Percentiles rank a stretch among this genome's conserved stretches.
Evolutionary conservation across 176 grass and related monocot genomes (phyloP).

Genomic region (Rhipidocladum racemiflorum): DNA sequence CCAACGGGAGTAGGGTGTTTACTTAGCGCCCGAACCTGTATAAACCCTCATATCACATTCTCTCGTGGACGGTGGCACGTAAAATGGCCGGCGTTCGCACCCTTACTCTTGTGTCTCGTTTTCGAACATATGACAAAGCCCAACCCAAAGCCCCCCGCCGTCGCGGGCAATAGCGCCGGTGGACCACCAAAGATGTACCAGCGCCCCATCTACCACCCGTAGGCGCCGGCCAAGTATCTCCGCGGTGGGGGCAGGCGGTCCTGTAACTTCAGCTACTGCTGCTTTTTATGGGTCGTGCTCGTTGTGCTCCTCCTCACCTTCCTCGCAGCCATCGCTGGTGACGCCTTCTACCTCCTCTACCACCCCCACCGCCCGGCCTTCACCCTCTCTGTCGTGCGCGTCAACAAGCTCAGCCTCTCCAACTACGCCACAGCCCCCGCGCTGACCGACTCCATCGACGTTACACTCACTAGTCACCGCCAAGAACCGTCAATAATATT

Average conservation of each 20-base stretch:
- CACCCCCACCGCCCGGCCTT: constrained; percentile 82
- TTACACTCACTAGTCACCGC: constrained; percentile 76
- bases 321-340: constrained; percentile 61
- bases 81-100: too few relatives aligned
- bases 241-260: constrained; percentile 50
- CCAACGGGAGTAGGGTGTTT: too few relatives aligned
- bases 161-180: constrained; percentile 15
- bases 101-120: too few relatives aligned
- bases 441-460: constrained; percentile 59
- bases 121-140: too few relatives aligned
- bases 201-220: constrained; percentile 73
- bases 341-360: constrained; percentile 85
- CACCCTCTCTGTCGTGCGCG: constrained; percentile 51
- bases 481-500: too few relatives aligned
- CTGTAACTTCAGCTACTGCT: constrained; percentile 60
- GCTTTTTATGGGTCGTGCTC: constrained; percentile 61
- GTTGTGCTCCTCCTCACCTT: constrained; percentile 64
- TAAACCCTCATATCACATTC: too few relatives aligned
- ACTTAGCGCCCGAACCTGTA: too few relatives aligned
- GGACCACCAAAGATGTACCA: constrained; percentile 69
- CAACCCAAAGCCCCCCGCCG: constrained; percentile 53
- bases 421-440: constrained; percentile 44
- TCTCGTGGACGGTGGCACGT: too few relatives aligned
- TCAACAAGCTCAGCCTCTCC: constrained; percentile 64
- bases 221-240: constrained; percentile 40